Percentiles rank a stretch among this genome's conserved stretches.
phyloP scores from a whole-genome alignment of 2,329 filamentous ascomycete genomes.

The Diplodia seriata region DNA sequence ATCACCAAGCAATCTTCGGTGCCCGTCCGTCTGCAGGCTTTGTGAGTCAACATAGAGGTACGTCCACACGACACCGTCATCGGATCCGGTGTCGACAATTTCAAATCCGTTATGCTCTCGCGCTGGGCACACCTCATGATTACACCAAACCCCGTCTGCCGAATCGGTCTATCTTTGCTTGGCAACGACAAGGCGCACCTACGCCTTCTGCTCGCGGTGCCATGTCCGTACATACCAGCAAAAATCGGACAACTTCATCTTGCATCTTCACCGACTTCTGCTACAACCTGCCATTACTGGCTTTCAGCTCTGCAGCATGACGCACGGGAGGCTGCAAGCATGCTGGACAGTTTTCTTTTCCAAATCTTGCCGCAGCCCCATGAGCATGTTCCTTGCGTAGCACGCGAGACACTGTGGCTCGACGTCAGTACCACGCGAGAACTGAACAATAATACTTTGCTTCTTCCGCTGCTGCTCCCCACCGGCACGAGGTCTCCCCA shows the following conservation, averaged over 20 bases:
- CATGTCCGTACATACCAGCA: constrained; percentile 3
- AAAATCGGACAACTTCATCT: neutral
- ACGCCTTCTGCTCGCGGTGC: neutral
- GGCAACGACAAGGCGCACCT: constrained; percentile 1
- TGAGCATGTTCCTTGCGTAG: constrained; percentile 8
- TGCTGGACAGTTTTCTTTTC: neutral
- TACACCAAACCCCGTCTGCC: neutral
- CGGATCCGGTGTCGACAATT: neutral
- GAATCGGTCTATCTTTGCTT: neutral
- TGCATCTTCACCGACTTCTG: neutral
- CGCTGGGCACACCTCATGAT: constrained; percentile 18
- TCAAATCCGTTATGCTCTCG: neutral
- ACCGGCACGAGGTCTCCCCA: neutral
- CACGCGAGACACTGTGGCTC: constrained; percentile 11
- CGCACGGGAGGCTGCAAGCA: neutral
- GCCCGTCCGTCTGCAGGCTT: neutral
- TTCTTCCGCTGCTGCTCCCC: neutral
- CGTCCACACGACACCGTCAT: constrained; percentile 7
- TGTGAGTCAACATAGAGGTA: neutral
- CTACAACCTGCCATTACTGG: too few species aligned
- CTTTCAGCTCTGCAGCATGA: neutral
- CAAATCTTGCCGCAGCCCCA: neutral
- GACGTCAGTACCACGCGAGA: constrained; percentile 22
- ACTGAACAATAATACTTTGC: neutral
- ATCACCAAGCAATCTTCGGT: neutral